Conservation (phyloP, 2,329 filamentous ascomycete species). For the Fusarium sp. region DNA sequence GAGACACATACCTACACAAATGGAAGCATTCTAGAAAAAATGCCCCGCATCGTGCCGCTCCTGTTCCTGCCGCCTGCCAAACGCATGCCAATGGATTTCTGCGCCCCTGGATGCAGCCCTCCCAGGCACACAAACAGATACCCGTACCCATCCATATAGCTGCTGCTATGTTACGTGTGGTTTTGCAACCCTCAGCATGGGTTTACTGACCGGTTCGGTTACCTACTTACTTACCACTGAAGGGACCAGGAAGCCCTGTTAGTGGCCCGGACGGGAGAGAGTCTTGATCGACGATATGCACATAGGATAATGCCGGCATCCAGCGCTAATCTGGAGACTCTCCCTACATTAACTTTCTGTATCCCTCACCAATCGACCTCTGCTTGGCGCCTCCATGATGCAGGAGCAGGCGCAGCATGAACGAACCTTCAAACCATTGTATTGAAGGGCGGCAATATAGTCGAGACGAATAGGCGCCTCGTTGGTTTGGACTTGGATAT, state of each 20-base stretch:
- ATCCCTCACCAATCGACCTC: conserved; percentile 8
- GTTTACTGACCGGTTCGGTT: conserved; percentile 1
- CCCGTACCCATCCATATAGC: neutral
- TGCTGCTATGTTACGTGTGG: neutral
- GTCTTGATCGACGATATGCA: conserved; percentile 39
- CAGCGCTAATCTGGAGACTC: conserved; percentile 37
- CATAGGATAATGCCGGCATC: conserved; percentile 16
- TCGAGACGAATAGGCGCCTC: conserved; percentile 10
- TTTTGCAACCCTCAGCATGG: neutral
- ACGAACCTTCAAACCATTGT: neutral
- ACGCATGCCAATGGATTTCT: conserved; percentile 8
- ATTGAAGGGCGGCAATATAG: conserved; percentile 1
- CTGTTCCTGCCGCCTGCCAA: conserved; percentile 32
- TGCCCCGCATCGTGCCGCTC: conserved; percentile 40
- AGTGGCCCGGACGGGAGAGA: conserved; percentile 41
- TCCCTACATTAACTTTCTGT: neutral
- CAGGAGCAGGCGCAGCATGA: neutral
- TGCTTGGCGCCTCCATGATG: conserved; percentile 4
- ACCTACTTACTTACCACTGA: neutral
- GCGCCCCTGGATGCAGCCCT: conserved; percentile 20
- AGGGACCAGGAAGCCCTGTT: conserved; percentile 28
- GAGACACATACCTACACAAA: conserved; percentile 17
- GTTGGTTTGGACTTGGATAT: conserved; percentile 9
- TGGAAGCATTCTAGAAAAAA: conserved; percentile 46
- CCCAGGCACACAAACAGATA: conserved; percentile 1